These are phyloP conservation scores for Silene latifolia DNA, from an alignment of 148 eudicot species.

Conservation along the genomic window DNA sequence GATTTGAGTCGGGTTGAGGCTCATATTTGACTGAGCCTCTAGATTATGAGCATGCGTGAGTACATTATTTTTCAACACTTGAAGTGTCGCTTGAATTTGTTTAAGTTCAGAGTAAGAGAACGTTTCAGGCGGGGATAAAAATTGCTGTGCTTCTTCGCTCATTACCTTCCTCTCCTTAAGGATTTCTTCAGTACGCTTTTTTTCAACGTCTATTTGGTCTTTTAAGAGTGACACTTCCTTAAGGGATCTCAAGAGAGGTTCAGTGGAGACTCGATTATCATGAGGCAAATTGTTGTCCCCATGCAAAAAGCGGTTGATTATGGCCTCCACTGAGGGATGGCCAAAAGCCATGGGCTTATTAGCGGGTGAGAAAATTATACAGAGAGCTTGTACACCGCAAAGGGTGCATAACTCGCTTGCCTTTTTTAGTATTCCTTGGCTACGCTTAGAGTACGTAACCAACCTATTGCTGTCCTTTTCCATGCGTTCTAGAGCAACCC, in stretches of 20 bases:
- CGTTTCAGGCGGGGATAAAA: slow-evolving; percentile 24
- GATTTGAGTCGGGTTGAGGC: too few species aligned
- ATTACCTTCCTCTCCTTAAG: slow-evolving; percentile 15
- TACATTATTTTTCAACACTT: background rate
- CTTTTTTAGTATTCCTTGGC: too few species aligned
- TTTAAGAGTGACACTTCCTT: slow-evolving; percentile 19
- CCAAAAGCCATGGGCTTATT: slow-evolving; percentile 23
- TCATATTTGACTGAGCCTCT: background rate
- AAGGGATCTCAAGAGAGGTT: background rate
- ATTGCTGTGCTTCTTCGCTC: slow-evolving; percentile 14
- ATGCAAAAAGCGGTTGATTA: slow-evolving; percentile 14
- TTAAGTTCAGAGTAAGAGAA: background rate
- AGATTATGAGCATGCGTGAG: background rate
- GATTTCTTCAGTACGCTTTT: slow-evolving; percentile 19
- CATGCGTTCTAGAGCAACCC: too few species aligned
- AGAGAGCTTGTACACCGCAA: background rate
- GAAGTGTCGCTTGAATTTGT: background rate
- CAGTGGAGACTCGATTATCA: background rate
- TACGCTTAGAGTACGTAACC: too few species aligned
- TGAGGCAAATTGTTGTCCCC: background rate
- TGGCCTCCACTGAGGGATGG: slow-evolving; percentile 25
- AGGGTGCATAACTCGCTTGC: too few species aligned
- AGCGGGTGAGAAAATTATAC: slow-evolving; percentile 27
- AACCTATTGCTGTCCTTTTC: too few species aligned
- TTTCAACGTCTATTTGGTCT: slow-evolving; percentile 25